Conservation (phyloP, 2,329 filamentous ascomycete species). For the Rasamsonia emersonii region DNA sequence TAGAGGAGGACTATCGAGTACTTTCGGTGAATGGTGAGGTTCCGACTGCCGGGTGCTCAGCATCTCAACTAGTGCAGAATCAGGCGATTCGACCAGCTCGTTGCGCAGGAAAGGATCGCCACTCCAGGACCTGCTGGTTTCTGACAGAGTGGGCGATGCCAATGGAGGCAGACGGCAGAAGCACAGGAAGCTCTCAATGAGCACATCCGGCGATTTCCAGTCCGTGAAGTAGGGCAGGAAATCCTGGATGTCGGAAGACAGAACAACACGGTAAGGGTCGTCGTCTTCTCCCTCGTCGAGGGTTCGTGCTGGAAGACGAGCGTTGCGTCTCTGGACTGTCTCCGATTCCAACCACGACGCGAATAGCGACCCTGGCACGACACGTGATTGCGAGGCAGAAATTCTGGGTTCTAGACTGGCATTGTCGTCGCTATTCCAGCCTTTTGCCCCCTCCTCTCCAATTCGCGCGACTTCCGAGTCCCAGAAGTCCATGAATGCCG, state of each 20-base stretch:
- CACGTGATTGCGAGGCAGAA: slow-evolving; percentile 14
- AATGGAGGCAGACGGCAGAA: slow-evolving; percentile 58
- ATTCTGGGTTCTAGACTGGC: slow-evolving; percentile 26
- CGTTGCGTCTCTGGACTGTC: slow-evolving; percentile 35
- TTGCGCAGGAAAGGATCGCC: slow-evolving; percentile 48
- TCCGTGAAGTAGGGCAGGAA: slow-evolving; percentile 41
- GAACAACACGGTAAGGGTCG: slow-evolving; percentile 73
- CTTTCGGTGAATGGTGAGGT: slow-evolving; percentile 16
- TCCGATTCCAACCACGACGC: slow-evolving; percentile 47
- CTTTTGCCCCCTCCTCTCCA: slow-evolving; percentile 62
- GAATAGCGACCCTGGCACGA: slow-evolving; percentile 26
- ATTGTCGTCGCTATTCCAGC: slow-evolving; percentile 48
- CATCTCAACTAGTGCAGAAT: slow-evolving; percentile 11
- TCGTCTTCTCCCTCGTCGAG: slow-evolving; percentile 67
- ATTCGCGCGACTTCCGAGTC: slow-evolving; percentile 72
- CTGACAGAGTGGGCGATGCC: slow-evolving; percentile 14
- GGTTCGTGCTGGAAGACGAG: slow-evolving; percentile 60
- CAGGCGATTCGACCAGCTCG: slow-evolving; percentile 25
- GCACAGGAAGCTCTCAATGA: slow-evolving; percentile 63
- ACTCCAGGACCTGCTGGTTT: slow-evolving; percentile 29
- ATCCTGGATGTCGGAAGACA: slow-evolving; percentile 66
- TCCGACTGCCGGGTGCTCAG: slow-evolving; percentile 17
- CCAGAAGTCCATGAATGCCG: slow-evolving; percentile 69
- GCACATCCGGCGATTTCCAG: slow-evolving; percentile 28
- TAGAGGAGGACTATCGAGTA: slow-evolving; percentile 23